phyloP scores from a whole-genome alignment of 257 asterid genomes.

The Dorcoceras hygrometricum region DNA sequence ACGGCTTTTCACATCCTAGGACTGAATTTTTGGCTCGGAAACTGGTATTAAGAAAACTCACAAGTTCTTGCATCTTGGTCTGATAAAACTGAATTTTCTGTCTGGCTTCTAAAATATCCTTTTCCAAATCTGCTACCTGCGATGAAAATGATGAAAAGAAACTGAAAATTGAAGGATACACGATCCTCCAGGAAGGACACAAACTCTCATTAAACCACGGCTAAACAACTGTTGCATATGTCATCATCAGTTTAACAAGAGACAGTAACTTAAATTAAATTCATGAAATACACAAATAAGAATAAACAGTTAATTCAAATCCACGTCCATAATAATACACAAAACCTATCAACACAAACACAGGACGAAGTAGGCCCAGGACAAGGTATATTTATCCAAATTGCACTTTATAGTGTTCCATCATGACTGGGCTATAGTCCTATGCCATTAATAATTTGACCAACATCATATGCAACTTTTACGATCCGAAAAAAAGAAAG shows the following conservation, averaged over 20 bases:
- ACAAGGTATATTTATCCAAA: not conserved
- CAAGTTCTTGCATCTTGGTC: conserved; percentile 96
- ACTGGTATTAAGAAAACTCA: conserved; percentile 44
- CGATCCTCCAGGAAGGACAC: not conserved
- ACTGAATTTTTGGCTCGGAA: not conserved
- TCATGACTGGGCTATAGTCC: not conserved
- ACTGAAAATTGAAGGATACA: not conserved
- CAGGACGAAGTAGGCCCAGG: not conserved
- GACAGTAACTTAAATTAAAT: not conserved
- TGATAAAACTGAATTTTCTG: conserved; percentile 86
- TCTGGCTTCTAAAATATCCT: conserved; percentile 83
- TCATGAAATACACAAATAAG: not conserved
- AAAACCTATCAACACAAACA: not conserved
- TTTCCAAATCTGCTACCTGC: conserved; percentile 95
- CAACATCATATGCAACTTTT: too few species aligned
- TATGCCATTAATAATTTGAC: not conserved
- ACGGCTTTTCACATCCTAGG: conserved; percentile 9
- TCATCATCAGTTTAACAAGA: not conserved
- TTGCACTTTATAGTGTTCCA: not conserved
- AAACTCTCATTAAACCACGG: not conserved
- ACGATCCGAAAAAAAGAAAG: not conserved
- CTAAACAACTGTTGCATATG: not conserved
- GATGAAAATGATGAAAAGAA: conserved; percentile 25
- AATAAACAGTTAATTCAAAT: not conserved
- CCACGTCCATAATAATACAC: not conserved